Conservation (phyloP, 371 early-diverging fungal genomes). For the Mucor saturninus region DNA sequence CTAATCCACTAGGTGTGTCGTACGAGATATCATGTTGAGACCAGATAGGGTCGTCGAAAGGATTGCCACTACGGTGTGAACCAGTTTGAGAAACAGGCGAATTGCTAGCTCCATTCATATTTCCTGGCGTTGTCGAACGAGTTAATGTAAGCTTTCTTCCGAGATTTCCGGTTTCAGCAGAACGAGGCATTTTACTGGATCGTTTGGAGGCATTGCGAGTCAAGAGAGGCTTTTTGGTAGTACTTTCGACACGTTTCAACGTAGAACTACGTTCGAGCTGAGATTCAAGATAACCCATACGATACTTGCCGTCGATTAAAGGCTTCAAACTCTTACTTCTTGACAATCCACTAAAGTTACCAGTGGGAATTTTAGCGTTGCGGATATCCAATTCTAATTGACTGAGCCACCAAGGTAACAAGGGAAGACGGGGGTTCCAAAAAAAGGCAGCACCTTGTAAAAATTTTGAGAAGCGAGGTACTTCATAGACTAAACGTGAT, state of each 20-base stretch:
- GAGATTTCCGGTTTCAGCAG: background rate
- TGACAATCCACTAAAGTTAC: conserved; percentile 37
- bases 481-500: conserved; percentile 91
- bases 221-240: conserved; percentile 11
- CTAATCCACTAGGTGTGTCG: background rate
- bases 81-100: conserved; percentile 3
- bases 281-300: conserved; percentile 54
- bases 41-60: conserved; percentile 51
- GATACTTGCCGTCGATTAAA: conserved; percentile 47
- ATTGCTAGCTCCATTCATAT: background rate
- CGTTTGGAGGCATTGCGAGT: conserved; percentile 16
- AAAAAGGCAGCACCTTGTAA: conserved; percentile 95
- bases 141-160: background rate
- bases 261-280: conserved; percentile 41
- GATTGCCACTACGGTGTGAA: conserved; percentile 21
- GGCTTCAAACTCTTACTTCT: conserved; percentile 53
- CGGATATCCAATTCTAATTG: conserved; percentile 94
- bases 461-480: conserved; percentile 98
- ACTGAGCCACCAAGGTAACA: conserved; percentile 96
- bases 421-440: conserved; percentile 77
- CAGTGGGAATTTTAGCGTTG: conserved; percentile 49
- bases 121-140: background rate
- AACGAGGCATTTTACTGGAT: conserved; percentile 13
- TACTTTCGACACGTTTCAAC: conserved; percentile 30
- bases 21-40: conserved; percentile 16